Conservation (phyloP, 2,329 filamentous ascomycete genomes). For the Sclerotinia glacialis region DNA sequence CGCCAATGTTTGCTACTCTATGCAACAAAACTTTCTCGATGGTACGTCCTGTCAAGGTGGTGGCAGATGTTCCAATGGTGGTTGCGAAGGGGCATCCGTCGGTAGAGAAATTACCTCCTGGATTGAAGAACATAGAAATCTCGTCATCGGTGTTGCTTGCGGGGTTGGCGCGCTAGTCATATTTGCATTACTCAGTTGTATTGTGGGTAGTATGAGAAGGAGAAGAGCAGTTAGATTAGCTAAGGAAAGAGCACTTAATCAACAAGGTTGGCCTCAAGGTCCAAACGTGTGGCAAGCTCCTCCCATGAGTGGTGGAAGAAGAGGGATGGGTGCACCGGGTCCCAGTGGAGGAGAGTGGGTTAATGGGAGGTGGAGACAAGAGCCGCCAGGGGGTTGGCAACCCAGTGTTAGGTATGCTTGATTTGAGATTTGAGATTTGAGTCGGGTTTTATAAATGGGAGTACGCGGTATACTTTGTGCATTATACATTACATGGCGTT, state of each 20-base stretch:
- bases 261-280: slow-evolving; percentile 25
- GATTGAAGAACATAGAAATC: slow-evolving; percentile 71
- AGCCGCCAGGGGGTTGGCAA: slow-evolving; percentile 12
- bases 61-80: slow-evolving; percentile 74
- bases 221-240: slow-evolving; percentile 20
- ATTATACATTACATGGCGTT: neutral
- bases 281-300: slow-evolving; percentile 17
- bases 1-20: slow-evolving; percentile 63
- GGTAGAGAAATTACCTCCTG: slow-evolving; percentile 70
- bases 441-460: neutral
- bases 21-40: slow-evolving; percentile 91
- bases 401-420: slow-evolving; percentile 24
- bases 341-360: neutral
- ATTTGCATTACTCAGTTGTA: slow-evolving; percentile 66
- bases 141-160: slow-evolving; percentile 76
- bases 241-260: slow-evolving; percentile 17
- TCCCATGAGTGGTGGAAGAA: neutral
- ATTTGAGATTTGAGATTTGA: neutral
- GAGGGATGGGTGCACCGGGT: neutral
- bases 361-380: slow-evolving; percentile 18
- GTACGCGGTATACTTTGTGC: neutral
- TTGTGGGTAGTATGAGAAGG: slow-evolving; percentile 52
- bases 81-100: slow-evolving; percentile 69
- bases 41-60: slow-evolving; percentile 81
- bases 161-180: slow-evolving; percentile 72